Conservation (phyloP, 176 grass and related monocot species). For the Carex scoparia region DNA sequence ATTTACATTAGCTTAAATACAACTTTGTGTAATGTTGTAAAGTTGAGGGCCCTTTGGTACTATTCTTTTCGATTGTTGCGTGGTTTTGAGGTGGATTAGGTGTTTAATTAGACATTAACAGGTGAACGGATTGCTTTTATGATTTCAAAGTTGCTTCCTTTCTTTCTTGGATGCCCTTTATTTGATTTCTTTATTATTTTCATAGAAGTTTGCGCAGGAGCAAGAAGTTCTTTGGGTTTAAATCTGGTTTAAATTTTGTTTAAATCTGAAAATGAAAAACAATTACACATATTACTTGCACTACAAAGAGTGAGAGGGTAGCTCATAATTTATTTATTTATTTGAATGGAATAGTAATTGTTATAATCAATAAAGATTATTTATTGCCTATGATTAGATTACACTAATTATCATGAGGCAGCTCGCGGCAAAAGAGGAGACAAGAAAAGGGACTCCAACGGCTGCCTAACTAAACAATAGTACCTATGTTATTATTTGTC, state of each 20-base stretch:
- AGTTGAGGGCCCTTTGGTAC: conserved; percentile 15
- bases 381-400: conserved; percentile 5
- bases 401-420: conserved; percentile 14
- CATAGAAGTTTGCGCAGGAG: conserved; percentile 1
- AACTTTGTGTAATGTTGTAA: not conserved
- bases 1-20: no score
- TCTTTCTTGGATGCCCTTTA: conserved; percentile 25
- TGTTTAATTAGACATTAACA: conserved; percentile 21
- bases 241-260: not conserved
- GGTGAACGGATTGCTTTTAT: not conserved
- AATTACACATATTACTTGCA: not conserved
- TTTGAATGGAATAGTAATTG: not conserved
- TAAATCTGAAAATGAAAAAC: not conserved
- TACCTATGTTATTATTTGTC: not conserved
- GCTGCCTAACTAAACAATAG: not conserved
- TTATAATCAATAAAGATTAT: not conserved
- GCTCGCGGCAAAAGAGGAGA: not conserved
- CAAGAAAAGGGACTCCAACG: not conserved
- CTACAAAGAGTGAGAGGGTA: not conserved
- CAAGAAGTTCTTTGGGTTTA: no score
- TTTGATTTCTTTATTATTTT: not conserved
- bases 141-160: conserved; percentile 15
- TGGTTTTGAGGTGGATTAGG: conserved; percentile 20
- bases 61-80: no score
- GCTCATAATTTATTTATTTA: not conserved